Evolutionary conservation across 1,139 yeast species (phyloP).

Genomic region (Nakaseomyces sp.): DNA sequence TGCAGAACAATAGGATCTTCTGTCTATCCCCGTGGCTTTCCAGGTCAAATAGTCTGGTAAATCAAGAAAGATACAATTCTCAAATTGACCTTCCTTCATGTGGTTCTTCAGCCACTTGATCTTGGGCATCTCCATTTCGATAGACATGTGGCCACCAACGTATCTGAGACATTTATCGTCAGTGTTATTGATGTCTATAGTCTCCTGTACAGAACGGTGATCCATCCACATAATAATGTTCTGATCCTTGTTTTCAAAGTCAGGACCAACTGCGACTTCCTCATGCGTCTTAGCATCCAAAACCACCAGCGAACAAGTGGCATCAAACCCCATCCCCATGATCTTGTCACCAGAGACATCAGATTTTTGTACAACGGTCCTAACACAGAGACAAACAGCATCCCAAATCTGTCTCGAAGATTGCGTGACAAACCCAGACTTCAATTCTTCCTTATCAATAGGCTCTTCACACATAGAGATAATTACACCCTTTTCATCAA

Average conservation of each 20-base stretch:
- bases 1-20: constrained; percentile 79
- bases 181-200: constrained; percentile 70
- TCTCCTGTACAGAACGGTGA: constrained; percentile 88
- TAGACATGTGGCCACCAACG: constrained; percentile 96
- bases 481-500: constrained; percentile 75
- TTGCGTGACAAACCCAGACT: constrained; percentile 68
- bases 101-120: constrained; percentile 92
- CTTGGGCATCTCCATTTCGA: constrained; percentile 96
- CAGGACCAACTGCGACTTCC: constrained; percentile 90
- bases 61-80: constrained; percentile 76
- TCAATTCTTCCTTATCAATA: constrained; percentile 65
- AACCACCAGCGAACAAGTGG: constrained; percentile 90
- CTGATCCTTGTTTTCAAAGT: constrained; percentile 60
- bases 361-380: constrained; percentile 61
- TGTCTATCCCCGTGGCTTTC: constrained; percentile 78
- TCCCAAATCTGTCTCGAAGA: constrained; percentile 92
- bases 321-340: constrained; percentile 90
- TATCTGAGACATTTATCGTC: constrained; percentile 72
- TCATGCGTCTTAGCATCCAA: constrained; percentile 54
- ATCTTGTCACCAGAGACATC: constrained; percentile 59
- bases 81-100: constrained; percentile 54
- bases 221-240: constrained; percentile 97
- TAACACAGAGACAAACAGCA: constrained; percentile 75
- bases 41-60: constrained; percentile 85
- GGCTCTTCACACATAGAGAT: constrained; percentile 74